A percentile compares a stretch with the other conserved stretches of the same genome.
Evolutionary conservation across 768 basidiomycete species (phyloP).

Genomic region (Calocybe indica): DNA sequence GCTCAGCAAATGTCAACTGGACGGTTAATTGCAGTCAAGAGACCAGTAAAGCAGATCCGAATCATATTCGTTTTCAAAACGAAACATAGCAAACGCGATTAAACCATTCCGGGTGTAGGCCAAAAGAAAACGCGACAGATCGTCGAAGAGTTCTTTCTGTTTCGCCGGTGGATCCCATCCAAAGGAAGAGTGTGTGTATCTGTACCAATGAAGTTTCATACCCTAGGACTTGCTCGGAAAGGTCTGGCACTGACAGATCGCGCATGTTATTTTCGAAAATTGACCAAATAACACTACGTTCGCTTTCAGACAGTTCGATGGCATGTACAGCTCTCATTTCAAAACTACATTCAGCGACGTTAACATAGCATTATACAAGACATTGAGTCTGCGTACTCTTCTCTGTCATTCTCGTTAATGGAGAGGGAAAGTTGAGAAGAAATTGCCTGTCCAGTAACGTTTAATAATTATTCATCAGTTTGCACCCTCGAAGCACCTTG

Average conservation of each 20-base stretch:
- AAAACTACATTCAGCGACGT: conserved; percentile 9
- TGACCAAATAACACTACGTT: conserved; percentile 44
- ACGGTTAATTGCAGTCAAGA: conserved; percentile 4
- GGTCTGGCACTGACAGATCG: conserved; percentile 25
- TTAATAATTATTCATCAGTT: no score
- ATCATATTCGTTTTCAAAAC: conserved; percentile 65
- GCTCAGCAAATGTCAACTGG: background rate
- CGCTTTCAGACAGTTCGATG: conserved; percentile 24
- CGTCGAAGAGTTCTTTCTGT: conserved; percentile 53
- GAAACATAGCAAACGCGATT: conserved; percentile 51
- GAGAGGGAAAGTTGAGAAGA: no score
- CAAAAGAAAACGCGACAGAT: conserved; percentile 55
- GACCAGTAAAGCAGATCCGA: conserved; percentile 70
- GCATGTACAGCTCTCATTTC: conserved; percentile 13
- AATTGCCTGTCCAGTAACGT: no score
- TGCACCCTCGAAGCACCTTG: no score
- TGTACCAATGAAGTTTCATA: conserved; percentile 15
- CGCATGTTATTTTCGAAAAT: conserved; percentile 57
- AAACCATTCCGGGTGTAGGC: conserved; percentile 21
- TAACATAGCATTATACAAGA: background rate
- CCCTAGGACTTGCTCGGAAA: background rate
- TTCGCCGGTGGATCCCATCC: conserved; percentile 62
- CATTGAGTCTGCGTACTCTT: no score
- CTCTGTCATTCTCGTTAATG: no score
- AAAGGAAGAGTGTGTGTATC: conserved; percentile 52